Conservation (phyloP, 305 asterid species). For the Plantago coronopus region DNA sequence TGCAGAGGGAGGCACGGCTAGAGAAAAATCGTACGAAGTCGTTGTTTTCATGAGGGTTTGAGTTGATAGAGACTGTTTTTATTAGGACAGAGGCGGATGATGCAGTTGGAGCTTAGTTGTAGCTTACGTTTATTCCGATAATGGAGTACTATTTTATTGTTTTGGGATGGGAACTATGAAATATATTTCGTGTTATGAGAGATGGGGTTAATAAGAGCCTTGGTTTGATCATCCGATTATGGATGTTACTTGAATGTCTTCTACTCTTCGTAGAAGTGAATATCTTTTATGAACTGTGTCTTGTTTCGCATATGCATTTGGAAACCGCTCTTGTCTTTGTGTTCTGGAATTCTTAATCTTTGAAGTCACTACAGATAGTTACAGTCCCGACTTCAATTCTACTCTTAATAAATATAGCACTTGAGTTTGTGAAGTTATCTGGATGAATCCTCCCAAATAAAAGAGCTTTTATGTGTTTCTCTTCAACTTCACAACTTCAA, state of each 20-base stretch:
- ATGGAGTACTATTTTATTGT: slow-evolving; percentile 7
- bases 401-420: too few species aligned
- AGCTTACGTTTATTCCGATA: background rate
- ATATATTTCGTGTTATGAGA: slow-evolving; percentile 9
- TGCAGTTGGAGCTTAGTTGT: slow-evolving; percentile 18
- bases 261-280: too few species aligned
- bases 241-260: background rate
- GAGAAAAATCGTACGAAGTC: slow-evolving; percentile 79
- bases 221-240: background rate
- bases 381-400: background rate
- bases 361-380: background rate
- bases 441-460: background rate
- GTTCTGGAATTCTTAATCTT: background rate
- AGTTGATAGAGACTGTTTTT: slow-evolving; percentile 1
- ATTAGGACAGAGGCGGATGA: slow-evolving; percentile 14
- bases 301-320: too few species aligned
- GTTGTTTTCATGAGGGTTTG: slow-evolving; percentile 56
- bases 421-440: background rate
- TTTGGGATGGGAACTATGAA: slow-evolving; percentile 12
- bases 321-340: background rate
- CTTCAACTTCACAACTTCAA: too few species aligned
- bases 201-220: background rate
- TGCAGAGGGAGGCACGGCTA: slow-evolving; percentile 91
- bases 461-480: background rate
- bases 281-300: too few species aligned